Base-by-base conservation (phyloP, 202 grass and related monocot species). In the Bolboschoenoplectus hybrid region DNA sequence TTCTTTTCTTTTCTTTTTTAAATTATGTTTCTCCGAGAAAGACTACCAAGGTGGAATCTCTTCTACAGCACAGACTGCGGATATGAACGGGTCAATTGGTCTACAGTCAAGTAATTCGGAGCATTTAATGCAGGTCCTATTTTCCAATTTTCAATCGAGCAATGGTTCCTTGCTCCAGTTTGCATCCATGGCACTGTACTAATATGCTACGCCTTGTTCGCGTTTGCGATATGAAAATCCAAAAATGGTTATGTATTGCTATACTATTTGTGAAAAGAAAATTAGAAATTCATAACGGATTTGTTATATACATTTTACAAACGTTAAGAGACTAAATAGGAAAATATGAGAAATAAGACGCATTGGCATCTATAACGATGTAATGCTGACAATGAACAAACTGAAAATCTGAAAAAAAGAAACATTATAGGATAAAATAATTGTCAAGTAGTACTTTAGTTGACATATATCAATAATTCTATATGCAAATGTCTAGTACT, bases 41-140 rank as follows among this genome's bases (percentile, higher is more conserved):
- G 16, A 49, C 17, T 34, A 9, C 6, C 4, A 34, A 71, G 41
- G 6, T 71, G 67, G 67, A 74, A 74, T 74, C 20, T 26, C 26
- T 9, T 63, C 0, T 64, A 64, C 62, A 36, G 8, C 26, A 26
- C 17, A 7, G 56, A 58, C 35, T 45, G 39, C 67, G 13, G 67
- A 17, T 8, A 70, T 70, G 67, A 69, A 40, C 7, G 13, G 38
- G 66, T 17, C 1, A 70, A 70, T 13, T 16, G 5, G 38, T 69
- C 14, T 69, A 55, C 20, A 50, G 75, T 79, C 75, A 79, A 79
- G 75, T 79, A 79, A 79, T 79, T 79, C 36, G 75, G 75, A 79
- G 51, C 75, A 79, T 58, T 79, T 40, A 58, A 56, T 79, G 36
- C 3, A 5, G 52, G 36, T 4, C 36, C 2, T 17, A 3, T 78